Base-by-base conservation (phyloP, 164 flowering plant species). In the Saururus chinensis region DNA sequence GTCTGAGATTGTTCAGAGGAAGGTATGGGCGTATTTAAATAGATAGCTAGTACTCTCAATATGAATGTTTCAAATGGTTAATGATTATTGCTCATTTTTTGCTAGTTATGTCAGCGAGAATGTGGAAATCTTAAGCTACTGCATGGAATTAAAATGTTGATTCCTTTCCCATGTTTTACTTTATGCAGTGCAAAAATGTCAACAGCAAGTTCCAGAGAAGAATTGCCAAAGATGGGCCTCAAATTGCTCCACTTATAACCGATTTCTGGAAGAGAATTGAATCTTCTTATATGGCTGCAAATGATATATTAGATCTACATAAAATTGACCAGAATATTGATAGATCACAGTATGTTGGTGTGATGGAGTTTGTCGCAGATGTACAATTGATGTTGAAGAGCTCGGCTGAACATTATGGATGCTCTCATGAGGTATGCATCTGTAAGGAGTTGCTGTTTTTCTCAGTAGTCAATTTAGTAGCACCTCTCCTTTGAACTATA, bases 101-200 rank as follows among this genome's bases (percentile, higher is more conserved):
- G 49, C 17, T 45, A 45, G 17, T 12, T 45, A 30, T 30, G 37
- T 30, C 6, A 45, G 49, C 14, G 11, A 45, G 49, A 17, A 45
- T 45, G 16, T 45, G 7, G 14, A 45, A 45, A 45, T 8, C 49
- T 45, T 45, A 4, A 45, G 17, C 17, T 45, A 17, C 49, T 45
- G 49, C 17, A 30, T 30, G 35, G 13, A 9, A 24, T 56, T 25
- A 56, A 56, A 30, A 30, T 56, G 40, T 30, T 24, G 11, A 30
- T 56, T 56, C n/a, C 23, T 23, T 9, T 53, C 22, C 24, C 23
- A 53, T 37, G 21, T 58, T n/a, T 17, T 59, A 1, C 10, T 30
- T 22, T 60, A 52, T 71, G 71, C 87, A 93, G 99, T 90, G 89
- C 78, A 93, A 93, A 77, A 88, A 76, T 73, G 95, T 91, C 16